Evolutionary conservation across 805 yeast species (phyloP).

Genomic region (Jamesozyma lodderae): DNA sequence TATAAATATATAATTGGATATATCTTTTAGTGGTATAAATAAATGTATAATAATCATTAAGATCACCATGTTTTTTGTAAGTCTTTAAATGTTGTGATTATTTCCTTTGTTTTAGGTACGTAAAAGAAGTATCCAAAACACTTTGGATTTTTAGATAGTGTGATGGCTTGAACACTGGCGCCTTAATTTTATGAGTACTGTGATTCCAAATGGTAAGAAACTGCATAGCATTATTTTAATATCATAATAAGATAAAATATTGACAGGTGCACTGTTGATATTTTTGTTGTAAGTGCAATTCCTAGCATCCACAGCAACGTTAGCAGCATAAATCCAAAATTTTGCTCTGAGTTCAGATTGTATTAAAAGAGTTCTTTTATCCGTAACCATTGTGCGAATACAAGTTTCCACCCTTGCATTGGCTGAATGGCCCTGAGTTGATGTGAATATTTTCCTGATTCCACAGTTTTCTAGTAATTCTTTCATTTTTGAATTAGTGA

Average conservation of each 20-base stretch:
- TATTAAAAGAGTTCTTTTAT: slow-evolving; percentile 3
- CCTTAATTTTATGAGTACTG: not conserved
- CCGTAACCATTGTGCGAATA: slow-evolving; percentile 3
- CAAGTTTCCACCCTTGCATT: slow-evolving; percentile 9
- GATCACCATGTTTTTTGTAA: no score
- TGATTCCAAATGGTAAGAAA: not conserved
- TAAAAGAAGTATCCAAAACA: slow-evolving; percentile 6
- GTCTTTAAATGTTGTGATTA: slow-evolving; percentile 1
- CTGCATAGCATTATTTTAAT: not conserved
- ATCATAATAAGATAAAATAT: not conserved
- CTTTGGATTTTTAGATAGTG: slow-evolving; percentile 4
- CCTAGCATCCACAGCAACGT: not conserved
- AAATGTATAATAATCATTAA: no score
- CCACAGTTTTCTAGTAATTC: not conserved
- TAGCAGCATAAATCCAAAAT: slow-evolving; percentile 6
- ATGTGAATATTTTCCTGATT: slow-evolving; percentile 1
- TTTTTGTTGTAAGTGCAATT: not conserved
- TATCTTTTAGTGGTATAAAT: no score
- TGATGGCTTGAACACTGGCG: not conserved
- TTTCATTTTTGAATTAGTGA: slow-evolving; percentile 1
- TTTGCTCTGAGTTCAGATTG: slow-evolving; percentile 1
- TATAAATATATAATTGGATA: no score
- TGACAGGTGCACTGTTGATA: not conserved
- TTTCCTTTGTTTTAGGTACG: slow-evolving; percentile 4
- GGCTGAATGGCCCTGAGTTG: slow-evolving; percentile 6